Evolutionary conservation across 1,284 basidiomycete species (phyloP).

Genomic region (Ustilago esculenta): DNA sequence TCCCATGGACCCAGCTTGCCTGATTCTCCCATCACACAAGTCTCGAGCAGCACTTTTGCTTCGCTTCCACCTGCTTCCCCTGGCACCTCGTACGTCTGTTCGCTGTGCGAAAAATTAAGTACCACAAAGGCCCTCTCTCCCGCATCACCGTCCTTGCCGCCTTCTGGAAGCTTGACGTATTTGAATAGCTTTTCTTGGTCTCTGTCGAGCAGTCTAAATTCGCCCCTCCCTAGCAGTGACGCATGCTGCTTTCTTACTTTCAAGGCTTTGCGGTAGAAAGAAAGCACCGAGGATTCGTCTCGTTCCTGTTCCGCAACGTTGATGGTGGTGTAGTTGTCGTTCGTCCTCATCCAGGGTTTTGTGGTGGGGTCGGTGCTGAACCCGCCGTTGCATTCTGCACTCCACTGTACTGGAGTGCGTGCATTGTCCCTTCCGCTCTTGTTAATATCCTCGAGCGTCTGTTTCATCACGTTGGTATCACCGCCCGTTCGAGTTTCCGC

Average conservation of each 20-base stretch:
- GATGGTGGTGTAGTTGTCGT: conserved; percentile 75
- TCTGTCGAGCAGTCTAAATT: conserved; percentile 71
- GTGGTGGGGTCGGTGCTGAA: conserved; percentile 72
- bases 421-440: conserved; percentile 77
- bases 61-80: conserved; percentile 20
- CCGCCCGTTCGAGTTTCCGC: conserved; percentile 15
- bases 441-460: conserved; percentile 70
- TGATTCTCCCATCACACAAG: neutral
- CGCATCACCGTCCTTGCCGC: conserved; percentile 64
- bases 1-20: conserved; percentile 26
- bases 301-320: conserved; percentile 74
- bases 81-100: conserved; percentile 23
- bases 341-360: conserved; percentile 79
- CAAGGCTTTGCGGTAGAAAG: conserved; percentile 74
- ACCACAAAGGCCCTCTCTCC: conserved; percentile 25
- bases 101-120: conserved; percentile 34
- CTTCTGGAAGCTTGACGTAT: conserved; percentile 69
- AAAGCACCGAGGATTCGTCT: conserved; percentile 72
- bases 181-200: conserved; percentile 72
- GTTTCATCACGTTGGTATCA: conserved; percentile 66
- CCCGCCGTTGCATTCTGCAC: conserved; percentile 72
- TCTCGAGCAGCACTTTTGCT: conserved; percentile 15
- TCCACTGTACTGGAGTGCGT: conserved; percentile 78
- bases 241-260: conserved; percentile 72
- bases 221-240: conserved; percentile 72